These are phyloP conservation scores for Phialophora tarda DNA, from an alignment of 2,329 filamentous ascomycete genomes.

Conservation along the genomic window DNA sequence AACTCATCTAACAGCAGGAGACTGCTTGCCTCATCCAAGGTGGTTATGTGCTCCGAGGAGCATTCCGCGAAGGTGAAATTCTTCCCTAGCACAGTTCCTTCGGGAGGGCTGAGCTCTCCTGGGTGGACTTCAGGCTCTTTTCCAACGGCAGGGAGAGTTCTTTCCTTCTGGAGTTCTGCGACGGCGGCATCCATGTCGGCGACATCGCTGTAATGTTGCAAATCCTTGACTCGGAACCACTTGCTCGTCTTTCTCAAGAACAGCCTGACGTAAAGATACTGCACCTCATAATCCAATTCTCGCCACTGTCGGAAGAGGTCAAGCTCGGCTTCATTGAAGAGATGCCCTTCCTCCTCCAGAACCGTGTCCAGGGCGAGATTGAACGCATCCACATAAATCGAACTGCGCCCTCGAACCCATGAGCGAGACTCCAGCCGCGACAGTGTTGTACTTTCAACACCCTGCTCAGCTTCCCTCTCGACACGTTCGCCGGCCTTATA, in stretches of 20 bases:
- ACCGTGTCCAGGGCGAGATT: constrained; percentile 90
- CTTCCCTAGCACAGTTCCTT: constrained; percentile 57
- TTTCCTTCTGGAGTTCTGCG: constrained; percentile 63
- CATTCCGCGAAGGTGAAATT: constrained; percentile 80
- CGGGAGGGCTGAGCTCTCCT: constrained; percentile 56
- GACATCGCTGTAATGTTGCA: constrained; percentile 85
- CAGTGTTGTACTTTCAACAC: constrained; percentile 50
- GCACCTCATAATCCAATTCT: constrained; percentile 76
- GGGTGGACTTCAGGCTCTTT: constrained; percentile 48
- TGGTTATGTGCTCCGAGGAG: constrained; percentile 73
- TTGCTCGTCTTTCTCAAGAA: constrained; percentile 89
- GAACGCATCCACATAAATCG: constrained; percentile 97
- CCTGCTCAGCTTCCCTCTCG: constrained; percentile 8
- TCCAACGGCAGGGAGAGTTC: constrained; percentile 59
- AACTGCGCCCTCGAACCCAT: constrained; percentile 80
- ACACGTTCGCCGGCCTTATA: constrained; percentile 63
- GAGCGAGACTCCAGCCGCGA: constrained; percentile 61
- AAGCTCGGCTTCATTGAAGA: constrained; percentile 82
- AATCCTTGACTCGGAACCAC: constrained; percentile 81
- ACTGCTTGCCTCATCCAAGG: constrained; percentile 80
- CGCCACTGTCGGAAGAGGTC: constrained; percentile 79
- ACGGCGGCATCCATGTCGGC: constrained; percentile 72
- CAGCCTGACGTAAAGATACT: constrained; percentile 89
- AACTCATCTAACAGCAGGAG: constrained; percentile 87
- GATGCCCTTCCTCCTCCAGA: constrained; percentile 81